These are phyloP conservation scores for Penicillium sp. DNA, from an alignment of 2,329 filamentous ascomycete genomes.

Conservation along the genomic window DNA sequence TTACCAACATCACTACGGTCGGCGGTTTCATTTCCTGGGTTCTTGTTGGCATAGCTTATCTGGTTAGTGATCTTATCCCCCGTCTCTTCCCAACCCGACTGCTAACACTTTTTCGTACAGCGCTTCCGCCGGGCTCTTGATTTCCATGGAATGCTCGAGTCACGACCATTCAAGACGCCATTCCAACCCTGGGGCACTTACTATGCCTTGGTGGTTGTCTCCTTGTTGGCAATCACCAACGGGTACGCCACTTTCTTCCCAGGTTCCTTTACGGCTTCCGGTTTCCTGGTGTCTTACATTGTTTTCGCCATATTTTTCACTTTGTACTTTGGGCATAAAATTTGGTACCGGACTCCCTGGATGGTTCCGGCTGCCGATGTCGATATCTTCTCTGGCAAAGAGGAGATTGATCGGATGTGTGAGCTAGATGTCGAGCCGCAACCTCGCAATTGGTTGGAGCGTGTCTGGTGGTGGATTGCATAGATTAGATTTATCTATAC, in stretches of 20 bases:
- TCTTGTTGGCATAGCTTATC: constrained; percentile 47
- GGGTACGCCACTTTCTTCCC: constrained; percentile 59
- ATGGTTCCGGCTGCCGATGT: constrained; percentile 39
- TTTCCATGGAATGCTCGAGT: constrained; percentile 44
- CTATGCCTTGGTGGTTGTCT: constrained; percentile 50
- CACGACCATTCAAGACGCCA: constrained; percentile 53
- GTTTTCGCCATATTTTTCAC: constrained; percentile 53
- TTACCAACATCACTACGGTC: constrained; percentile 42
- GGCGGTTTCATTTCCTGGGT: constrained; percentile 42
- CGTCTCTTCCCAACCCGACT: constrained; percentile 39
- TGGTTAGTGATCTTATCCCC: constrained; percentile 37
- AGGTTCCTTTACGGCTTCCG: constrained; percentile 43
- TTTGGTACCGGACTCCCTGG: constrained; percentile 33
- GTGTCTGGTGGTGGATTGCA: constrained; percentile 50
- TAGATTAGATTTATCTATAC: constrained; percentile 15
- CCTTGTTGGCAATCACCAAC: constrained; percentile 55
- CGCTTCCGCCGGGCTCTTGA: constrained; percentile 56
- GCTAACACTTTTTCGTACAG: constrained; percentile 31
- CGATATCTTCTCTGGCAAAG: constrained; percentile 48
- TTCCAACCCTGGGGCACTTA: constrained; percentile 56
- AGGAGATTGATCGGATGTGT: constrained; percentile 47
- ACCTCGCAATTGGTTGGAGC: constrained; percentile 46
- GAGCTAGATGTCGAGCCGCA: constrained; percentile 40
- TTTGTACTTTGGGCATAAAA: constrained; percentile 39
- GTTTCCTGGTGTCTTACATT: constrained; percentile 58